Evolutionary conservation across 139 green algal species (phyloP), one percentile per base, ranked within the genome.

Genomic region (Chlorella sp.): DNA sequence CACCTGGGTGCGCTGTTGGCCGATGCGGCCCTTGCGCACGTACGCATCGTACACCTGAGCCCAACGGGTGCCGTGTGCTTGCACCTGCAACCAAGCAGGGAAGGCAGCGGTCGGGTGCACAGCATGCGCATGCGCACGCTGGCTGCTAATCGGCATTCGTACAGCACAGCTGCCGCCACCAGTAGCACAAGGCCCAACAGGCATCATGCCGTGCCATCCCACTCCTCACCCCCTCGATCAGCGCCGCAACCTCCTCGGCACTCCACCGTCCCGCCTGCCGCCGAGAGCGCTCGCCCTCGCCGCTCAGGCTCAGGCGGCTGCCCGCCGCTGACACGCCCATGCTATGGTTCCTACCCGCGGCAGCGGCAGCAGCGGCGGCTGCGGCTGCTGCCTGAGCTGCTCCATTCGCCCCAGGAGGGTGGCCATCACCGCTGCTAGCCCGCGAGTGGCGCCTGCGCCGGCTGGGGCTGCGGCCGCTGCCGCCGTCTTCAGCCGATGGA

Each of bases 211-310:
- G n/a, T n/a, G n/a, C n/a, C n/a, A n/a, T n/a, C n/a, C n/a, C 51
- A 24, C 16, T 60, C 11, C 51, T 60, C 51, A 60, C 82, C 9
- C 82, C 82, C n/a, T 80, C 82, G 14, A 86, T 67, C 30, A 86
- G 82, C 9, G 82, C 82, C 30, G 73, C 54, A 38, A 86, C 81
- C 81, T 86, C 81, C 0, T 78, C 81, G 6, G 81, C 9, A 14
- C 4, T 70, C 81, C 81, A 86, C 54, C 81, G 51, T 1, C 54
- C 70, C 38, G 58, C 26, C 81, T 81, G 81, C 70, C 81, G 56
- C 24, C 81, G 51, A 51, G 34, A 6, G 7, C 46, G 51, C 41
- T 60, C 43, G 26, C 43, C 72, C 19, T 73, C 67, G 67, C 67
- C 41, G 6, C 2, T 3, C 22, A 40, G 65, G 65, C 65, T 73